phyloP scores from a whole-genome alignment of 352 stramenopile species.

The Phytophthora quininea region DNA sequence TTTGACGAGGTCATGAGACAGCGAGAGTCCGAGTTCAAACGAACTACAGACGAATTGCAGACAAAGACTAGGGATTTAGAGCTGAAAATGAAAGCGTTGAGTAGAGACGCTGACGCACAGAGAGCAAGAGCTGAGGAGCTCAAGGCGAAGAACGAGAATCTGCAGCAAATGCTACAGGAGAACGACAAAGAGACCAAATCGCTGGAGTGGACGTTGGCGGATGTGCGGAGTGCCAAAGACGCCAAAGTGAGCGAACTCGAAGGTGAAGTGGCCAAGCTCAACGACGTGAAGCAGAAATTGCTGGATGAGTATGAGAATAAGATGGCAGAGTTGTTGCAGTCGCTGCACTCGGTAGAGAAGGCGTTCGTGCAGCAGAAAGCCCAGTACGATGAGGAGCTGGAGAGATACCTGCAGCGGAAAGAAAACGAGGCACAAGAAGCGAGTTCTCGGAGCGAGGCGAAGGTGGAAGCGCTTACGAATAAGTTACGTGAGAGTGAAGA shows the following conservation, averaged over 20 bases:
- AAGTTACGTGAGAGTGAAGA: slow-evolving; percentile 66
- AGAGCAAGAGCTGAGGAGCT: slow-evolving; percentile 56
- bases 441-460: slow-evolving; percentile 36
- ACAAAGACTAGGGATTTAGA: slow-evolving; percentile 60
- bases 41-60: slow-evolving; percentile 47
- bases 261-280: slow-evolving; percentile 51
- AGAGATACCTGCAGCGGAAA: slow-evolving; percentile 52
- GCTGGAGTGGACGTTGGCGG: slow-evolving; percentile 73
- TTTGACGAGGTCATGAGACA: slow-evolving; percentile 83
- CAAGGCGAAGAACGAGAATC: slow-evolving; percentile 70
- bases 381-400: slow-evolving; percentile 76
- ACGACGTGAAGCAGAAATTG: slow-evolving; percentile 78
- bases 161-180: slow-evolving; percentile 61
- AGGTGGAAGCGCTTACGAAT: slow-evolving; percentile 46
- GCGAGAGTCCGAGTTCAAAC: slow-evolving; percentile 67
- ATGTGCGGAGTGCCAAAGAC: slow-evolving; percentile 62
- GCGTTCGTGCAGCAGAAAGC: slow-evolving; percentile 86
- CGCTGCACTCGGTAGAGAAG: slow-evolving; percentile 81
- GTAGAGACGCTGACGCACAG: slow-evolving; percentile 48
- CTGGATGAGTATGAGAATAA: slow-evolving; percentile 88
- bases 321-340: slow-evolving; percentile 84
- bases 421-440: slow-evolving; percentile 44
- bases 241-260: slow-evolving; percentile 73
- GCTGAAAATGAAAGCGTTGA: slow-evolving; percentile 56
- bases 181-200: slow-evolving; percentile 73